A percentile compares a stretch with the other conserved stretches of the same genome.
Conservation (phyloP, 345 rosid genomes). For the Murraya paniculata region DNA sequence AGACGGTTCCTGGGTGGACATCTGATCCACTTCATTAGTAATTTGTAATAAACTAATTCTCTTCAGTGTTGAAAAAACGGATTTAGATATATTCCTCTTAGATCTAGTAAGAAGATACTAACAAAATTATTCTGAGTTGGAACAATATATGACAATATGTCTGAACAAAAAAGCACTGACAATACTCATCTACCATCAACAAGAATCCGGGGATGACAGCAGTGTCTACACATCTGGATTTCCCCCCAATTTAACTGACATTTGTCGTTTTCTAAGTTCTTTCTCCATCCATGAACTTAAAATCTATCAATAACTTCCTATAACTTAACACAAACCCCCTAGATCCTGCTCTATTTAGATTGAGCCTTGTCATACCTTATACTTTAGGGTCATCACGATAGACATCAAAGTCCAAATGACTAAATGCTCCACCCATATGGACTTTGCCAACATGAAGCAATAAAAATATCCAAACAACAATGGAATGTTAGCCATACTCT, state of each 20-base stretch:
- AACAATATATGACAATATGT: neutral
- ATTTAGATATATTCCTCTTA: neutral
- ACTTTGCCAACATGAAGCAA: neutral
- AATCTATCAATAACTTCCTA: neutral
- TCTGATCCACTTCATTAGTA: neutral
- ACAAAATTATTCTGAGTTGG: neutral
- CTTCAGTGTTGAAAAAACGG: neutral
- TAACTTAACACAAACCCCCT: neutral
- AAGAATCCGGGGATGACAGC: neutral
- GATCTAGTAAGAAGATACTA: neutral
- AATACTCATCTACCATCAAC: neutral
- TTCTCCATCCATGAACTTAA: neutral
- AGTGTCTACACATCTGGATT: neutral
- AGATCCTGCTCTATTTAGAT: neutral
- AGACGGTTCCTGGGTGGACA: neutral
- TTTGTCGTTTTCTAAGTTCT: neutral
- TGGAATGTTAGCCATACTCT: neutral
- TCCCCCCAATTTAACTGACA: neutral
- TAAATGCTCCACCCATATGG: neutral
- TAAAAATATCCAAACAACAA: neutral
- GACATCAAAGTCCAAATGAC: neutral
- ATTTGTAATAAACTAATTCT: neutral
- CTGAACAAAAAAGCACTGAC: neutral
- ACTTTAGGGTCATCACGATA: neutral
- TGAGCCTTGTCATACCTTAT: neutral